Evolutionary conservation across 2,329 filamentous ascomycete genomes (phyloP).

Genomic region (Pseudovirgaria hyperparasitica): DNA sequence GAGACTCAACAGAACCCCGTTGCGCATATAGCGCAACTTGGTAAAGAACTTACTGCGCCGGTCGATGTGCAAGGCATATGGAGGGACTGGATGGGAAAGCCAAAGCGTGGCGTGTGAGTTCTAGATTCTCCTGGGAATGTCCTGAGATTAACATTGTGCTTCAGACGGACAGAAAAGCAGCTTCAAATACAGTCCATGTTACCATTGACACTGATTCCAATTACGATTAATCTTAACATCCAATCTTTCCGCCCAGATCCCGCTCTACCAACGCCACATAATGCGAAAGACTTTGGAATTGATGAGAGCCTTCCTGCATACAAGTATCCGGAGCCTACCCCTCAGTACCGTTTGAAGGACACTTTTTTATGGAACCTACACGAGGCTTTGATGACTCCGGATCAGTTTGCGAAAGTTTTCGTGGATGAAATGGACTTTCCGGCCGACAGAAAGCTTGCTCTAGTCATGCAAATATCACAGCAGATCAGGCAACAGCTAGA

Average conservation of each 20-base stretch:
- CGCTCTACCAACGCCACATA: constrained; percentile 50
- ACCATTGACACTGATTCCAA: constrained; percentile 83
- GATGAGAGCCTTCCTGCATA: constrained; percentile 70
- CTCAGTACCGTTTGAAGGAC: constrained; percentile 81
- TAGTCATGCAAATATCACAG: constrained; percentile 73
- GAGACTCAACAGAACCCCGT: constrained; percentile 45
- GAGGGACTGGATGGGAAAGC: constrained; percentile 89
- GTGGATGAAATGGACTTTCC: constrained; percentile 91
- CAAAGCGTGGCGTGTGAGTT: constrained; percentile 36
- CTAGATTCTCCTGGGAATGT: constrained; percentile 11
- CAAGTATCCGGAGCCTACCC: constrained; percentile 63
- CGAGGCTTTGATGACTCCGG: constrained; percentile 84
- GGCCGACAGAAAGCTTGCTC: constrained; percentile 46
- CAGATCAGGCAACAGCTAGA: constrained; percentile 93
- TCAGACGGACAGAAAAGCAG: constrained; percentile 43
- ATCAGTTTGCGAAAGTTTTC: constrained; percentile 83
- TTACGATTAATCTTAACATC: constrained; percentile 91
- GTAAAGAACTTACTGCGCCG: constrained; percentile 67
- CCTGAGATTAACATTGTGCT: not conserved
- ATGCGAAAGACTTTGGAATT: constrained; percentile 42
- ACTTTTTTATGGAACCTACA: constrained; percentile 98
- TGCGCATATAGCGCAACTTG: constrained; percentile 61
- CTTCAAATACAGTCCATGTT: constrained; percentile 56
- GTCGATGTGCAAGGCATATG: constrained; percentile 83
- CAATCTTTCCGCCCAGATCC: constrained; percentile 59